A percentile compares a stretch with the other conserved stretches of the same genome.
These are phyloP conservation scores for Cordyceps tenuipes DNA, from an alignment of 2,329 filamentous ascomycete genomes.

Conservation along the genomic window DNA sequence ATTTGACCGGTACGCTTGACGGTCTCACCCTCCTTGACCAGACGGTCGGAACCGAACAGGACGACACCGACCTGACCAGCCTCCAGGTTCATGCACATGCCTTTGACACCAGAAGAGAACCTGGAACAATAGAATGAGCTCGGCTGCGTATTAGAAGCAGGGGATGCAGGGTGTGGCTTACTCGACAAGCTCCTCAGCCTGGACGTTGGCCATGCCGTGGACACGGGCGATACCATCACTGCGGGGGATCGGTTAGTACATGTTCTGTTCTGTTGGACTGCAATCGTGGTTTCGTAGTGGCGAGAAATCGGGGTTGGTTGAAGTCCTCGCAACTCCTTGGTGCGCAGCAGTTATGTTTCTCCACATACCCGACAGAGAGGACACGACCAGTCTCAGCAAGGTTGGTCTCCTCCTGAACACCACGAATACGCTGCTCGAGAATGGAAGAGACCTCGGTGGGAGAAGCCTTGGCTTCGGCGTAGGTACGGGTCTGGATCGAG, in stretches of 20 bases:
- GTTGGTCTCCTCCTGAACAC: constrained; percentile 92
- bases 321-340: neutral
- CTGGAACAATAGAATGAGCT: constrained; percentile 36
- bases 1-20: constrained; percentile 99
- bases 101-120: constrained; percentile 99
- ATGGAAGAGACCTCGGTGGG: constrained; percentile 99
- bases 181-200: constrained; percentile 99
- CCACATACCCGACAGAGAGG: constrained; percentile 92
- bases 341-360: constrained; percentile 10
- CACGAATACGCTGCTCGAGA: constrained; percentile 97
- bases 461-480: constrained; percentile 90
- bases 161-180: constrained; percentile 45
- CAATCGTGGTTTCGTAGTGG: neutral
- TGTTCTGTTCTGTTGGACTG: neutral
- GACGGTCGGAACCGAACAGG: constrained; percentile 99
- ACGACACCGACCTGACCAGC: constrained; percentile 99
- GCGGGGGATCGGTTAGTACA: constrained; percentile 1
- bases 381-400: constrained; percentile 98
- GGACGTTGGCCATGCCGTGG: constrained; percentile 99
- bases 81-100: constrained; percentile 99
- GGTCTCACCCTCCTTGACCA: constrained; percentile 98
- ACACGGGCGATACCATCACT: constrained; percentile 99
- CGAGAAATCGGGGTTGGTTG: neutral
- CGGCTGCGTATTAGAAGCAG: constrained; percentile 12
- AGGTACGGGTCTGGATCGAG: constrained; percentile 69